Base-by-base conservation (phyloP, 345 rosid species). In the Xanthoceras sorbifolium region DNA sequence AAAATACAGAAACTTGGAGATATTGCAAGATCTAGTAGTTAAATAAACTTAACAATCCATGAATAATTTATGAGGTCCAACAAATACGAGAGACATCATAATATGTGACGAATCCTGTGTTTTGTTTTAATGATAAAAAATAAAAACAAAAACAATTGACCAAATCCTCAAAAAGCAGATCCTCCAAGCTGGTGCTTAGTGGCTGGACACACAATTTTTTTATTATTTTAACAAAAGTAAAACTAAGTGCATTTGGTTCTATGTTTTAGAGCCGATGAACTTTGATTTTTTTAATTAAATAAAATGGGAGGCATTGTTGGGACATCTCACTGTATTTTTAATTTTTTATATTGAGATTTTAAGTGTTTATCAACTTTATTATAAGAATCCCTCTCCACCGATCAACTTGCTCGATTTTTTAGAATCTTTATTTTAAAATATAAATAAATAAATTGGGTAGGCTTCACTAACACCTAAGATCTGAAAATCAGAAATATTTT, bases 101-200 rank as follows among this genome's bases (percentile, higher is more conserved):
- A 52, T 52, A 52, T 29, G 31, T 52, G 63, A 70, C 17, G 62
- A 57, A 72, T 57, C 75, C 4, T 26, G 48, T 52, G 48, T 25
- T 44, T 67, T 40, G 32, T 67, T 22, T 12, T 67, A 40, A n/a
- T 40, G 46, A 61, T 1, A 42, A 71, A 34, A n/a, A 11, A 25
- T 22, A 23, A 9, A 1, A 1, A 1, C 9, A 8, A 9, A 7
- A 55, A 32, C 7, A 4, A 55, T 57, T 20, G 2, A 57, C 52
- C 50, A 23, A 57, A 57, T 70, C 73, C 44, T 29, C 32, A 29
- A 7, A 52, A 31, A 70, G 18, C 5, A 9, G 63, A 52, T 72
- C 50, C 23, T 59, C 66, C 48, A 12, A 20, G 59, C 42, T 70
- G 63, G 36, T 29, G 11, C 61, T 70, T 52, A 70, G 74, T 70